Conservation (phyloP, 345 rosid species). For the Rhizophora apiculata region DNA sequence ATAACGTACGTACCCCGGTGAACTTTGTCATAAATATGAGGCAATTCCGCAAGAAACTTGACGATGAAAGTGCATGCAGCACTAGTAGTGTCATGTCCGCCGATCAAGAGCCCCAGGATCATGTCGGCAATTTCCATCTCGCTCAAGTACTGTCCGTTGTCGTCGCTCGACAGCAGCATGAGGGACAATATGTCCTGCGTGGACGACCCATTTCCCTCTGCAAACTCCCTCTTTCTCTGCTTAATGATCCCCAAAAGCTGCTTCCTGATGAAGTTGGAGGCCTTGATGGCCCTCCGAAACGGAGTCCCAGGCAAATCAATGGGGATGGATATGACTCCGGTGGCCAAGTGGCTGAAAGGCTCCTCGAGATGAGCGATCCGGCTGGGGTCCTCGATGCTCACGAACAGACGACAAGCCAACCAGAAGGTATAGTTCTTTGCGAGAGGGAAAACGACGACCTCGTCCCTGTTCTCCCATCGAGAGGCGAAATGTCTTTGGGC, state of each 20-base stretch:
- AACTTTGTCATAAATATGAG: slow-evolving; percentile 30
- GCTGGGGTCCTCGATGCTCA: slow-evolving; percentile 30
- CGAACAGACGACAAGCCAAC: slow-evolving; percentile 30
- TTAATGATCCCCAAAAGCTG: slow-evolving; percentile 31
- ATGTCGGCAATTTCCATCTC: slow-evolving; percentile 36
- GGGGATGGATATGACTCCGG: slow-evolving; percentile 31
- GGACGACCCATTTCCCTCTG: slow-evolving; percentile 16
- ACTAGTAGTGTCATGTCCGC: slow-evolving; percentile 44
- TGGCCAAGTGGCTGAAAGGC: slow-evolving; percentile 19
- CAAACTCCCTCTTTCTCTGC: slow-evolving; percentile 28
- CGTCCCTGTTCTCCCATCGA: slow-evolving; percentile 26
- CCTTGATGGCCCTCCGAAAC: slow-evolving; percentile 25
- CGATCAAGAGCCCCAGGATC: slow-evolving; percentile 36
- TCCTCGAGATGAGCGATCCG: slow-evolving; percentile 24
- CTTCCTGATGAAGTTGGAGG: slow-evolving; percentile 29
- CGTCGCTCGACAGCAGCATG: slow-evolving; percentile 26
- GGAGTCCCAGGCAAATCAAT: slow-evolving; percentile 37
- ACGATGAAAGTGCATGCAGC: slow-evolving; percentile 39
- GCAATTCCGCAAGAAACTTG: slow-evolving; percentile 36
- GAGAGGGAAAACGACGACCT: slow-evolving; percentile 31
- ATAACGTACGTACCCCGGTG: slow-evolving; percentile 19
- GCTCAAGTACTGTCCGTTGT: slow-evolving; percentile 34
- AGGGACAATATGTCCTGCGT: slow-evolving; percentile 35
- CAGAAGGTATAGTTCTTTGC: slow-evolving; percentile 37
- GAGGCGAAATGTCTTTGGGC: slow-evolving; percentile 26